Percentiles rank a stretch among this genome's conserved stretches.
These are phyloP conservation scores for Xylariaceae sp. DNA, from an alignment of 2,329 filamentous ascomycete genomes.

Conservation along the genomic window DNA sequence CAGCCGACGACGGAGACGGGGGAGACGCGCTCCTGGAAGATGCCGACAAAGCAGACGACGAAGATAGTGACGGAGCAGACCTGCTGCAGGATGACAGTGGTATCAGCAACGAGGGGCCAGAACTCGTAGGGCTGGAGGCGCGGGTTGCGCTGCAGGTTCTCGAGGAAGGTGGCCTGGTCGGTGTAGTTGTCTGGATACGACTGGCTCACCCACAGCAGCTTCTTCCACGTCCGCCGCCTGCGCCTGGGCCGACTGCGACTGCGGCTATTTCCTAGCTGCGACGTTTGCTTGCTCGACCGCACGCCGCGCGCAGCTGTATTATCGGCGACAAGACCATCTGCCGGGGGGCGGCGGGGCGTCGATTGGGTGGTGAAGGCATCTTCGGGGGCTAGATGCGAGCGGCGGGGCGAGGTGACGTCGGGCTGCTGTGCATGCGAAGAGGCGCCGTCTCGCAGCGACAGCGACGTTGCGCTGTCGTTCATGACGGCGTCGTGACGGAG, in stretches of 20 bases:
- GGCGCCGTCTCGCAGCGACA: conserved; percentile 33
- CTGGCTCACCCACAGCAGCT: conserved; percentile 96
- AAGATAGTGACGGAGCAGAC: conserved; percentile 94
- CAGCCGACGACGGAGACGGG: conserved; percentile 86
- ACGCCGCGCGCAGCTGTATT: conserved; percentile 35
- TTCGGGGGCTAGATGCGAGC: conserved; percentile 74
- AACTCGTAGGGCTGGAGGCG: conserved; percentile 94
- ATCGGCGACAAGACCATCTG: conserved; percentile 33
- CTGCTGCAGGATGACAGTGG: conserved; percentile 95
- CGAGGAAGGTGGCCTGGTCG: conserved; percentile 92
- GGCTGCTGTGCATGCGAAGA: conserved; percentile 33
- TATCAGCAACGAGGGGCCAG: conserved; percentile 93
- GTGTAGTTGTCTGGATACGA: conserved; percentile 99
- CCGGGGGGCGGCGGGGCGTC: conserved; percentile 54
- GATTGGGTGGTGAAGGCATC: conserved; percentile 72
- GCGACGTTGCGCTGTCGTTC: conserved; percentile 3
- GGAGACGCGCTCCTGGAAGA: conserved; percentile 82
- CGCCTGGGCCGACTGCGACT: conserved; percentile 62
- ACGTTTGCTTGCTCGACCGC: conserved; percentile 40
- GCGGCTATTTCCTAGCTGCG: conserved; percentile 45
- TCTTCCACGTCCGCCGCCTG: conserved; percentile 81
- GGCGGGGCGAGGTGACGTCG: conserved; percentile 38
- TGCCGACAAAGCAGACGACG: conserved; percentile 87
- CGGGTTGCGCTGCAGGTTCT: conserved; percentile 92
- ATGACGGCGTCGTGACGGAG: conserved; percentile 8